Base-by-base conservation (phyloP, 106 monocot genomes). In the Narthecium ossifragum region DNA sequence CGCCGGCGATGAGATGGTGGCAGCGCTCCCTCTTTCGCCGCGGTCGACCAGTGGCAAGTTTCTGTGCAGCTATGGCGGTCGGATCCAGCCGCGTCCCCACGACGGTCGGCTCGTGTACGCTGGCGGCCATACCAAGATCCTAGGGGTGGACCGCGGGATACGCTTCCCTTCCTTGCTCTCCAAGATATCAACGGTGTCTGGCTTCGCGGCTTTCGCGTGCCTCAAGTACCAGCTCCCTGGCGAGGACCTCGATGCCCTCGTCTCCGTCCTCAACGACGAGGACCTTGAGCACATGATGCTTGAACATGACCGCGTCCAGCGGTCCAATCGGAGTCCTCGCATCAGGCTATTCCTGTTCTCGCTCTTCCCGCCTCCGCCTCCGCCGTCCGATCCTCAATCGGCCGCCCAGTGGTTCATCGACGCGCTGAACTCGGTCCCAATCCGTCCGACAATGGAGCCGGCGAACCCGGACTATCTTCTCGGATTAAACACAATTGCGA, bases 51-150 rank as follows among this genome's bases (percentile, higher is more conserved):
- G n/a, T n/a, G n/a, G n/a, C n/a, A n/a, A n/a, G n/a, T n/a, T n/a
- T n/a, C n/a, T 81, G 45, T 86, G 85, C 71, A 81, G 77, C 64
- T 86, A 67, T 43, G 80, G 77, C 36, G 85, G 85, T 53, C 66
- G 67, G 38, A 86, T 86, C 59, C 51, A 77, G 10, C 85, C 81
- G 29, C 73, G 72, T 4, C 73, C 70, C 24, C 63, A 46, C 6
- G 77, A 86, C 38, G 77, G 67, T 31, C 61, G 59, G 52, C 74
- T 86, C 34, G 70, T 73, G 6, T 86, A 81, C 69, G 46, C 77
- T 30, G 81, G 85, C 51, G 85, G 85, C 26, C 70, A 84, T 34
- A 78, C 71, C 32, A 65, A 78, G 26, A 69, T 84, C 27, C 26
- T 79, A 45, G 45, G 56, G 46, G 63, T 79, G 39, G 67, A 53